Evolutionary conservation across 2,329 filamentous ascomycete genomes (phyloP).

Genomic region (Aspergillus viridinutans): DNA sequence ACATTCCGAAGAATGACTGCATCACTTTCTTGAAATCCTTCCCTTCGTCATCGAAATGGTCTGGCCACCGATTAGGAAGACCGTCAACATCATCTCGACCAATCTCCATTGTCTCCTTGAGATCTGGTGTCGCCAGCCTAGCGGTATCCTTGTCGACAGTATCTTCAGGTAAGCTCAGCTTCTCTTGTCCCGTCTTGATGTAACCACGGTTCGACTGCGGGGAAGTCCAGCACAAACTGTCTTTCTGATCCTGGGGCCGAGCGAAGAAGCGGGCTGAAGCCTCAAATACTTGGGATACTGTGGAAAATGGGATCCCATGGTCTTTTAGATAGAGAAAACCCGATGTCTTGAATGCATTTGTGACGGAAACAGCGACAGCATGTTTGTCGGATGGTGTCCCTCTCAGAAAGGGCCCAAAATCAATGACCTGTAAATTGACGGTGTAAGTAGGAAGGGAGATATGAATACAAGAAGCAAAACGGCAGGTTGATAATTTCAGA

Average conservation of each 20-base stretch:
- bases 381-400: conserved; percentile 59
- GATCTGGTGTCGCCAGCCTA: conserved; percentile 48
- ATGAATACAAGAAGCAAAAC: background rate
- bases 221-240: conserved; percentile 65
- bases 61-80: conserved; percentile 75
- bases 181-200: conserved; percentile 66
- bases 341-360: conserved; percentile 75
- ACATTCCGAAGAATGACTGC: conserved; percentile 68
- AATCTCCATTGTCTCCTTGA: conserved; percentile 60
- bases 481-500: background rate
- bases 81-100: conserved; percentile 57
- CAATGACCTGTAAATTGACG: conserved; percentile 57
- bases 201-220: conserved; percentile 72
- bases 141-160: conserved; percentile 54
- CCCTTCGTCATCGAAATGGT: conserved; percentile 49
- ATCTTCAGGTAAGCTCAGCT: conserved; percentile 58
- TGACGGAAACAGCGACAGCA: conserved; percentile 65
- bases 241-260: conserved; percentile 59
- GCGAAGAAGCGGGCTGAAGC: conserved; percentile 68
- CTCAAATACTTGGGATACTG: conserved; percentile 60
- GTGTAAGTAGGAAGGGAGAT: background rate
- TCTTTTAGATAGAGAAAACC: conserved; percentile 88
- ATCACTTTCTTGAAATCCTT: conserved; percentile 67
- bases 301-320: conserved; percentile 62
- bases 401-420: conserved; percentile 69